Conservation (phyloP, 2,329 filamentous ascomycete species). For the Venturia oleaginea region DNA sequence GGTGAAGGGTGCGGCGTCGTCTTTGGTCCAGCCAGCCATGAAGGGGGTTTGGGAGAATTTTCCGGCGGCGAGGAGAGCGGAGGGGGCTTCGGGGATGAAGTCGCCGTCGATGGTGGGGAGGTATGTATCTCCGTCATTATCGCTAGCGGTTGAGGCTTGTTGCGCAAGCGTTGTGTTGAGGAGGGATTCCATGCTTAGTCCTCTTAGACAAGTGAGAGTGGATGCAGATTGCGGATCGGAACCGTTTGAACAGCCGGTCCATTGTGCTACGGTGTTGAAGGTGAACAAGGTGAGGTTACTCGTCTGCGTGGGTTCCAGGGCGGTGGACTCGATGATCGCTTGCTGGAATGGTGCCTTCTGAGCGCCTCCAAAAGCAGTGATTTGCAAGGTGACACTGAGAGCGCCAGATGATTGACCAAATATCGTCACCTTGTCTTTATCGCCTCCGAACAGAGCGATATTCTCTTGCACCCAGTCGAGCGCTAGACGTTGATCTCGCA, state of each 20-base stretch:
- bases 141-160: conserved; percentile 28
- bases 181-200: conserved; percentile 34
- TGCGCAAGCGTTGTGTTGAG: conserved; percentile 37
- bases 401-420: conserved; percentile 32
- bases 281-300: conserved; percentile 11
- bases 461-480: conserved; percentile 38
- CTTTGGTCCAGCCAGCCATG: conserved; percentile 34
- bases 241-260: not conserved
- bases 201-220: conserved; percentile 38
- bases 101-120: conserved; percentile 18
- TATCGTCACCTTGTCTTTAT: conserved; percentile 26
- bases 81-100: conserved; percentile 13
- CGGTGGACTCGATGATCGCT: not conserved
- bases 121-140: conserved; percentile 29
- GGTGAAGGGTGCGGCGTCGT: conserved; percentile 39
- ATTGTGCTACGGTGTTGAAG: not conserved
- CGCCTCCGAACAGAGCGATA: conserved; percentile 33
- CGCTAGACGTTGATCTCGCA: conserved; percentile 35
- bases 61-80: conserved; percentile 27
- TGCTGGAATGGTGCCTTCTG: conserved; percentile 1
- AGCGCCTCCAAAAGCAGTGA: conserved; percentile 31
- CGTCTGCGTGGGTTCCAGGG: conserved; percentile 23
- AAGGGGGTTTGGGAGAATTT: conserved; percentile 28
- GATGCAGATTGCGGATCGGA: not conserved
- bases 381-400: conserved; percentile 31